A percentile compares a stretch with the other conserved stretches of the same genome.
phyloP scores from a whole-genome alignment of 176 grass and related monocot species.

The Pharus latifolius region DNA sequence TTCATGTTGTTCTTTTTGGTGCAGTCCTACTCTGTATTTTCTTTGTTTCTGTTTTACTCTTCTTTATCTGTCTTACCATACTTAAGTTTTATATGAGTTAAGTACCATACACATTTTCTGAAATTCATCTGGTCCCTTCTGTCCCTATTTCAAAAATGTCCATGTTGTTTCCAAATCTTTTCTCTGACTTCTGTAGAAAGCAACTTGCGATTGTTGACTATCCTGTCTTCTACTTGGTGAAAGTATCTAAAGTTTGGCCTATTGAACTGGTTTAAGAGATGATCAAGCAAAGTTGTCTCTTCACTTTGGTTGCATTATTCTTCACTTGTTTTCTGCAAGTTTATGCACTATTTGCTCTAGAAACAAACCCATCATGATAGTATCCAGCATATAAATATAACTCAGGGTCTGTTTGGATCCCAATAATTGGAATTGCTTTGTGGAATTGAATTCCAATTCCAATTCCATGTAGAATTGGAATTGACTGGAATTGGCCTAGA shows the following conservation, averaged over 20 bases:
- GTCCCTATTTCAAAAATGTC: too few species aligned
- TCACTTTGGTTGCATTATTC: neutral
- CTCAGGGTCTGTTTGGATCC: too few species aligned
- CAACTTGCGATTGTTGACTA: neutral
- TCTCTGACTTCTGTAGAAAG: neutral
- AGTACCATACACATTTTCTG: neutral
- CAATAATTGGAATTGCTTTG: too few species aligned
- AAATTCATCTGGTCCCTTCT: neutral
- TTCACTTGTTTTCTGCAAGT: neutral
- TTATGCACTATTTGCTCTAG: neutral
- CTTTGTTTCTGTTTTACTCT: neutral
- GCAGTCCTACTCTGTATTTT: neutral
- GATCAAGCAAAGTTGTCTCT: neutral
- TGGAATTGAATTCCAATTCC: too few species aligned
- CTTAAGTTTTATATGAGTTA: conserved; percentile 11
- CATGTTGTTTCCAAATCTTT: too few species aligned
- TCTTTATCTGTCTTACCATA: neutral
- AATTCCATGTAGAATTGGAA: too few species aligned
- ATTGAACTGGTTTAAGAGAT: neutral
- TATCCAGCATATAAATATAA: neutral
- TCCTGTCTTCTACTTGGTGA: conserved; percentile 1
- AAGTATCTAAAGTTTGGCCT: neutral
- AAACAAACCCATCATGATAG: neutral
- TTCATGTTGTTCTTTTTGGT: neutral
- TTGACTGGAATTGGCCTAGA: too few species aligned